phyloP scores from a whole-genome alignment of 1,284 basidiomycete species.

The Boletus mariae region DNA sequence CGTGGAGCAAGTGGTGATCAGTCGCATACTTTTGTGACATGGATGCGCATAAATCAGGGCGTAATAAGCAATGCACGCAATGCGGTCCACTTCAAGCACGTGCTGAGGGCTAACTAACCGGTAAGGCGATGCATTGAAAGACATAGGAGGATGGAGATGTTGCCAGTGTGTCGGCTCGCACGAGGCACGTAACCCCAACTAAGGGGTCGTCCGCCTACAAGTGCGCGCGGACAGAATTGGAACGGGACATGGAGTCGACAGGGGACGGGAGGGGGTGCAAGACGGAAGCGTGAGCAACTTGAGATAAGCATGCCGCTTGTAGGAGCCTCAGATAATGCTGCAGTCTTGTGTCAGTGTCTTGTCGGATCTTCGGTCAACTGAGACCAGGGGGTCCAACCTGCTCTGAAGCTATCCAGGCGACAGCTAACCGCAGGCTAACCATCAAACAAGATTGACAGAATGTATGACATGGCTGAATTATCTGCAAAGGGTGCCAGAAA shows the following conservation, averaged over 20 bases:
- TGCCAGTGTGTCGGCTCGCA: conserved; percentile 63
- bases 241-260: conserved; percentile 38
- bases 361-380: too few relatives aligned
- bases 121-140: conserved; percentile 7
- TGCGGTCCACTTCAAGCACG: conserved; percentile 23
- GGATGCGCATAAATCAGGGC: conserved; percentile 26
- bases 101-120: conserved; percentile 21
- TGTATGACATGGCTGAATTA: conserved; percentile 45
- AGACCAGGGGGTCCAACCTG: too few relatives aligned
- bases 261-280: conserved; percentile 31
- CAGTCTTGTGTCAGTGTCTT: too few relatives aligned
- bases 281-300: conserved; percentile 43
- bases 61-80: conserved; percentile 35
- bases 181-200: conserved; percentile 42
- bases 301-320: conserved; percentile 49
- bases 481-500: conserved; percentile 17
- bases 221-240: conserved; percentile 51
- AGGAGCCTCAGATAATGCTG: too few relatives aligned
- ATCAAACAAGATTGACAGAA: conserved; percentile 17
- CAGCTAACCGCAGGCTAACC: too few relatives aligned
- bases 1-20: conserved; percentile 35
- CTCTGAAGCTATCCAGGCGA: too few relatives aligned
- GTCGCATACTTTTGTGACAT: conserved; percentile 26
- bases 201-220: conserved; percentile 72
- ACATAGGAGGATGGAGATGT: conserved; percentile 28